These are phyloP conservation scores for Salisapilia sapeloensis DNA, from an alignment of 352 stramenopile species.

Conservation along the genomic window DNA sequence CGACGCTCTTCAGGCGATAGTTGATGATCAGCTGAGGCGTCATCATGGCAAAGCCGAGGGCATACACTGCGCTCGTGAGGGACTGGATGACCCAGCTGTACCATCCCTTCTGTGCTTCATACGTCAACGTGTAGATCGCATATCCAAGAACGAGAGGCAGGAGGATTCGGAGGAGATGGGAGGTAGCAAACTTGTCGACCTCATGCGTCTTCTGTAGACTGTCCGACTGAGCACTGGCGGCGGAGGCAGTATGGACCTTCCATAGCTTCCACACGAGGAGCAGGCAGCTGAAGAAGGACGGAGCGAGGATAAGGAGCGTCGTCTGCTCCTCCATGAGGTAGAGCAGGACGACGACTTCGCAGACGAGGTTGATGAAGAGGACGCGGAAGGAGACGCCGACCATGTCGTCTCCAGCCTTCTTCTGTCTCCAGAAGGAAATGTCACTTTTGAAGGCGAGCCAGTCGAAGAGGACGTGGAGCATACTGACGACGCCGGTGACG, in stretches of 20 bases:
- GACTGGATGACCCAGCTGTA: constrained; percentile 80
- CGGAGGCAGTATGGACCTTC: constrained; percentile 17
- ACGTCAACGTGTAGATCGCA: constrained; percentile 63
- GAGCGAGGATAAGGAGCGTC: constrained; percentile 84
- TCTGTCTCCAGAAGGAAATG: constrained; percentile 90
- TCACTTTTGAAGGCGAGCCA: constrained; percentile 97
- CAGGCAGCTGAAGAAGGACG: constrained; percentile 36
- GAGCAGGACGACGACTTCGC: constrained; percentile 81
- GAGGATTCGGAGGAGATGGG: constrained; percentile 64
- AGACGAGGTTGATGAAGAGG: constrained; percentile 88
- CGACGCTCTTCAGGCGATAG: constrained; percentile 84
- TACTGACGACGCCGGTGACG: constrained; percentile 90
- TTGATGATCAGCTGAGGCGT: constrained; percentile 89
- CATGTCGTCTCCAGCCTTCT: constrained; percentile 80
- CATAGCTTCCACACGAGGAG: constrained; percentile 84
- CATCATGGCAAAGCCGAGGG: constrained; percentile 84
- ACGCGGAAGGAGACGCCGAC: constrained; percentile 87
- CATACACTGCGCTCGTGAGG: constrained; percentile 78
- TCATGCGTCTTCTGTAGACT: constrained; percentile 29
- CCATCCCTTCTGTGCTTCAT: constrained; percentile 63
- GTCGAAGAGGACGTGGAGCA: constrained; percentile 95
- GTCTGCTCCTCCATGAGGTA: constrained; percentile 93
- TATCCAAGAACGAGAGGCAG: constrained; percentile 61
- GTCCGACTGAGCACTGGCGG: constrained; percentile 5
- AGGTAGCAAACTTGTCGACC: constrained; percentile 72